These are phyloP conservation scores for Luvunga scandens DNA, from an alignment of 345 rosid genomes.

Conservation along the genomic window DNA sequence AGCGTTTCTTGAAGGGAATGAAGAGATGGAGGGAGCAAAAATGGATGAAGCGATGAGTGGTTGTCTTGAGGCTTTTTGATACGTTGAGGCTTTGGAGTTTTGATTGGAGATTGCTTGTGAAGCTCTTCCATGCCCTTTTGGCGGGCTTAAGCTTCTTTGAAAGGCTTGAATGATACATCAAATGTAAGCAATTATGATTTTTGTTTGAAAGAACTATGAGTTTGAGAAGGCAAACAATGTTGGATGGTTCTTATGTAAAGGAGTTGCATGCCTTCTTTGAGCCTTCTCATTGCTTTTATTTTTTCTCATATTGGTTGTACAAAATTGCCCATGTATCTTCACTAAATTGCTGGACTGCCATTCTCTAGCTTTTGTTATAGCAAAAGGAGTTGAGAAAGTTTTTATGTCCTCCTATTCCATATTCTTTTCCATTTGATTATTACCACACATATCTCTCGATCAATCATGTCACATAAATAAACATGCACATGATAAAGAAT, in stretches of 20 bases:
- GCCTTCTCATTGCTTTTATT: no score
- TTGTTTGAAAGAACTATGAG: background rate
- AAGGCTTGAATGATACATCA: slow-evolving; percentile 48
- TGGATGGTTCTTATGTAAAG: background rate
- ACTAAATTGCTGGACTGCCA: slow-evolving; percentile 10
- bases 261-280: background rate
- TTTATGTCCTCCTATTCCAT: background rate
- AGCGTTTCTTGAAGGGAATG: slow-evolving; percentile 43
- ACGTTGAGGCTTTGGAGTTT: slow-evolving; percentile 42
- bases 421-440: background rate
- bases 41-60: slow-evolving; percentile 36
- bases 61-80: slow-evolving; percentile 38
- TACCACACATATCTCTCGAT: no score
- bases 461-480: no score
- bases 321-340: background rate
- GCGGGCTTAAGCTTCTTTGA: slow-evolving; percentile 62
- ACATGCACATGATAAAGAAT: no score
- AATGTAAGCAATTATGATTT: background rate
- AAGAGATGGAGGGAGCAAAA: slow-evolving; percentile 46
- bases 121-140: slow-evolving; percentile 56
- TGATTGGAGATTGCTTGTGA: slow-evolving; percentile 41
- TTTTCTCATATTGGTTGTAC: background rate
- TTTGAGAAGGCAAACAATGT: background rate
- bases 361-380: background rate
- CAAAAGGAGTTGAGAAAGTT: background rate